phyloP scores from a whole-genome alignment of 495 filamentous ascomycete genomes.

The Acidomyces sp. region DNA sequence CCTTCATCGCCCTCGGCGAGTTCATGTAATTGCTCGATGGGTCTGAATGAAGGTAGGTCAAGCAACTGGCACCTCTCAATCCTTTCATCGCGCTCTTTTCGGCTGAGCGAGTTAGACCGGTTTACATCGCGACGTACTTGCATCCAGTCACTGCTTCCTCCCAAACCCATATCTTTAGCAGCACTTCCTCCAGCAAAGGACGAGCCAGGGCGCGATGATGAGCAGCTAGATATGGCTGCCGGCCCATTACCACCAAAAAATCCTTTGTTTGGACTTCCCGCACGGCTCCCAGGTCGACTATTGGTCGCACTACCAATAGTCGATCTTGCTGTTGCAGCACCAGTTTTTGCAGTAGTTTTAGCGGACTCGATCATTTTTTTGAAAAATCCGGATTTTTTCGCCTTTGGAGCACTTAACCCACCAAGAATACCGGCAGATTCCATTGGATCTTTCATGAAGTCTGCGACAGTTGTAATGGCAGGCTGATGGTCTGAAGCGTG shows the following conservation, averaged over 20 bases:
- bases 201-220: conserved; percentile 30
- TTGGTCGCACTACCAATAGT: conserved; percentile 47
- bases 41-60: conserved; percentile 74
- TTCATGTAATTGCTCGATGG: conserved; percentile 76
- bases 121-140: conserved; percentile 93
- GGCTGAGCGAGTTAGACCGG: conserved; percentile 79
- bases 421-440: conserved; percentile 49
- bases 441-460: conserved; percentile 33
- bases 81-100: conserved; percentile 72
- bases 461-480: conserved; percentile 35
- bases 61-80: conserved; percentile 91
- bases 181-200: conserved; percentile 20
- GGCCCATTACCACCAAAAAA: conserved; percentile 28
- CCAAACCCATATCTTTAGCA: conserved; percentile 54
- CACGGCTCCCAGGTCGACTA: conserved; percentile 21
- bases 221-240: conserved; percentile 42
- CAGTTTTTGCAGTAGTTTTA: conserved; percentile 88
- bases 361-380: conserved; percentile 92
- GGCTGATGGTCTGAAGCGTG: conserved; percentile 49
- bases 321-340: conserved; percentile 75
- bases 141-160: conserved; percentile 69
- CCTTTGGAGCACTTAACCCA: conserved; percentile 72
- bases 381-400: conserved; percentile 88
- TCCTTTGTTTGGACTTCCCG: conserved; percentile 22
- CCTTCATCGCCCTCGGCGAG: conserved; percentile 84